phyloP scores from a whole-genome alignment of 1,284 basidiomycete species.

The Trichosporon sp. region DNA sequence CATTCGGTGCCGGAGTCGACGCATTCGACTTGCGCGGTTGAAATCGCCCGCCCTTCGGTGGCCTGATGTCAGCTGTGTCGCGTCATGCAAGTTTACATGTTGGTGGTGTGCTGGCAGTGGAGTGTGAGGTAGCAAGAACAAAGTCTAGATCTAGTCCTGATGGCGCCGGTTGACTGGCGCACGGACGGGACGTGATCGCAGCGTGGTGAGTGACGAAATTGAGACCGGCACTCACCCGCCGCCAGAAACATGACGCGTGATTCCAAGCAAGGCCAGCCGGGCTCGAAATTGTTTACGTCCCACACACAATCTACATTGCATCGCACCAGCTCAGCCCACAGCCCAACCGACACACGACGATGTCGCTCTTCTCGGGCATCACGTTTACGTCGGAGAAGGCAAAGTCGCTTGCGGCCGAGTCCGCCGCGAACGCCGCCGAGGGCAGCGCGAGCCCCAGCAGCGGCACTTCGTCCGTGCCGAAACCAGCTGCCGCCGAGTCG shows the following conservation, averaged over 20 bases:
- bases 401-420: conserved; percentile 31
- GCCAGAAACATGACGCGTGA: conserved; percentile 6
- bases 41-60: conserved; percentile 26
- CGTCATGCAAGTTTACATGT: conserved; percentile 28
- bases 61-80: too few relatives aligned
- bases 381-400: conserved; percentile 43
- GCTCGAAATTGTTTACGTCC: neutral
- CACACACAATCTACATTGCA: neutral
- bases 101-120: conserved; percentile 6
- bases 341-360: conserved; percentile 21
- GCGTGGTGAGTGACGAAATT: conserved; percentile 15
- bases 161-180: conserved; percentile 10
- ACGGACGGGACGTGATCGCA: neutral
- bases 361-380: conserved; percentile 55
- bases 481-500: neutral
- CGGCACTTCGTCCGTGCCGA: neutral
- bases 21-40: conserved; percentile 48
- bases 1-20: conserved; percentile 42
- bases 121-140: neutral
- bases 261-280: too few relatives aligned
- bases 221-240: conserved; percentile 1
- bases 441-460: neutral
- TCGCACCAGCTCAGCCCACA: neutral
- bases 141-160: neutral
- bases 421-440: neutral